These are phyloP conservation scores for Vanrija sp. DNA, from an alignment of 1,284 basidiomycete genomes.

Conservation along the genomic window DNA sequence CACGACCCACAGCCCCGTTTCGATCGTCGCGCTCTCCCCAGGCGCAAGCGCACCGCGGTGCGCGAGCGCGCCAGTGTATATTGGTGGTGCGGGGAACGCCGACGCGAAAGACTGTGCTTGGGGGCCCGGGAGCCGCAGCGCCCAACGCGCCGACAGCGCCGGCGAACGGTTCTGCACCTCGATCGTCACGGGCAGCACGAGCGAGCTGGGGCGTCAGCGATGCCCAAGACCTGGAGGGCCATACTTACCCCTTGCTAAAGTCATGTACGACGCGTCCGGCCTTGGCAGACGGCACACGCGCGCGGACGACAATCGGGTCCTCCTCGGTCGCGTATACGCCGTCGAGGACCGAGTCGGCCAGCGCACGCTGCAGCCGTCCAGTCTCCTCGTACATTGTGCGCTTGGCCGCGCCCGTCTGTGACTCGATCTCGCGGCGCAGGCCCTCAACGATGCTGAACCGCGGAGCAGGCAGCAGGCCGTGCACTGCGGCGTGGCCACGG, in stretches of 20 bases:
- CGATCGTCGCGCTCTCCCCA: constrained; percentile 7
- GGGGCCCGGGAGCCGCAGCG: constrained; percentile 26
- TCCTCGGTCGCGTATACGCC: constrained; percentile 73
- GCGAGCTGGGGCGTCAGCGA: constrained; percentile 53
- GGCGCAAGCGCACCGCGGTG: constrained; percentile 27
- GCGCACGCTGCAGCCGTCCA: constrained; percentile 61
- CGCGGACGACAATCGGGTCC: constrained; percentile 59
- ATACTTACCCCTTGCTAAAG: constrained; percentile 62
- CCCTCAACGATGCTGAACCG: constrained; percentile 56
- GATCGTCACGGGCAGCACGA: constrained; percentile 57
- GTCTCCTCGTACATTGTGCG: constrained; percentile 88
- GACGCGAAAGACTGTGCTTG: background rate
- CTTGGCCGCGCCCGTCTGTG: constrained; percentile 61
- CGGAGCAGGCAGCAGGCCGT: constrained; percentile 64
- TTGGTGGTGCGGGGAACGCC: background rate
- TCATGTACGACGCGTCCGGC: constrained; percentile 55
- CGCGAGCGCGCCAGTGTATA: constrained; percentile 24
- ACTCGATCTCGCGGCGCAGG: constrained; percentile 58
- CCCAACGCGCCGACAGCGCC: constrained; percentile 24
- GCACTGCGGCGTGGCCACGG: constrained; percentile 60
- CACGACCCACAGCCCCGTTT: constrained; percentile 22
- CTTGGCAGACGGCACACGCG: constrained; percentile 14
- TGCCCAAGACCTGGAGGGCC: constrained; percentile 2
- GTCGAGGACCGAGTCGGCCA: constrained; percentile 62
- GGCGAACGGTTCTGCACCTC: constrained; percentile 59